These are phyloP conservation scores for Pseudocercospora cruenta DNA, from an alignment of 2,329 filamentous ascomycete species.

Conservation along the genomic window DNA sequence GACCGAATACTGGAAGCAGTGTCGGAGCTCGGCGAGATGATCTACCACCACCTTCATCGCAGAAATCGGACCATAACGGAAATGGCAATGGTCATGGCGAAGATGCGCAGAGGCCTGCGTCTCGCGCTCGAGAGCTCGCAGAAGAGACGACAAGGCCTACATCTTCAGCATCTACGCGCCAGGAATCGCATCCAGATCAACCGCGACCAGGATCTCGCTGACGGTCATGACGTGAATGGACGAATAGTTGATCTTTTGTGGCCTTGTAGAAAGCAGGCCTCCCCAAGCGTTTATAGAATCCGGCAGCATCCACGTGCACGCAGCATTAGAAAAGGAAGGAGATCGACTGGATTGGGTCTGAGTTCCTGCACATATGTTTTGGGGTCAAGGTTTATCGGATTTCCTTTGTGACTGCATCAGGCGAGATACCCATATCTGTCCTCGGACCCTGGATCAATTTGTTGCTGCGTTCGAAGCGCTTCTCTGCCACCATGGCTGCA, in stretches of 20 bases:
- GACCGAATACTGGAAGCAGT: constrained; percentile 23
- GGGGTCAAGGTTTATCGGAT: constrained; percentile 5
- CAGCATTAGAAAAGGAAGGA: constrained; percentile 1
- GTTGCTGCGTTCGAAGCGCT: constrained; percentile 22
- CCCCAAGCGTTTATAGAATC: constrained; percentile 3
- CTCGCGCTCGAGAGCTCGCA: constrained; percentile 11
- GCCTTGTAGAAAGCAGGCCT: not conserved
- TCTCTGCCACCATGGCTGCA: not conserved
- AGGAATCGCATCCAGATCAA: constrained; percentile 23
- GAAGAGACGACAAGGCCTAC: constrained; percentile 14
- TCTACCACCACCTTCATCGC: constrained; percentile 16
- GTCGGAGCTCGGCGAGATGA: constrained; percentile 27
- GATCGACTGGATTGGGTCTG: not conserved
- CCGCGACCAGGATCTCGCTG: constrained; percentile 28
- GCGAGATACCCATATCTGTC: constrained; percentile 19
- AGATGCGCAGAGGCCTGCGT: constrained; percentile 16
- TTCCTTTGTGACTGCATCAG: constrained; percentile 9
- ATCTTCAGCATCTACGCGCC: constrained; percentile 15
- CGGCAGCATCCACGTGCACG: constrained; percentile 6
- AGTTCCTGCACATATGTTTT: constrained; percentile 17
- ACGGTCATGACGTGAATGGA: constrained; percentile 13
- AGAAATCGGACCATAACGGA: constrained; percentile 12
- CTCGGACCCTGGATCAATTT: constrained; percentile 5
- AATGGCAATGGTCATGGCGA: constrained; percentile 11
- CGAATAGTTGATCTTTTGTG: not conserved